Conservation (phyloP, 2,329 filamentous ascomycete species). For the Pseudopyricularia javanii region DNA sequence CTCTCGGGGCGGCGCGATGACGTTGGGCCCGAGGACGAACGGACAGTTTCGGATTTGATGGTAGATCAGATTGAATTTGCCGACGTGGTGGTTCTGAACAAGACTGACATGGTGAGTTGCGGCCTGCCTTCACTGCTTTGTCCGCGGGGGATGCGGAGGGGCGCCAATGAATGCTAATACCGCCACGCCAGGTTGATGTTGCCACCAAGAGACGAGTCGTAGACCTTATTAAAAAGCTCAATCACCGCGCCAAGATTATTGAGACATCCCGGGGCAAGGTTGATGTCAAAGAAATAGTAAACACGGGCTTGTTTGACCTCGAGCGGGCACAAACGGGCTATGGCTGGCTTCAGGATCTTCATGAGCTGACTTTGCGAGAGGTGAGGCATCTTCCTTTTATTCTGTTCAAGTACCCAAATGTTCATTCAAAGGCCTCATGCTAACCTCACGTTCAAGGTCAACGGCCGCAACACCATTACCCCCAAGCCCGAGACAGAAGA, state of each 20-base stretch:
- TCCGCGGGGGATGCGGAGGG: neutral
- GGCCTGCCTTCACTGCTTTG: neutral
- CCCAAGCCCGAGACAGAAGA: slow-evolving; percentile 62
- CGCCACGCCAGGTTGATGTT: slow-evolving; percentile 19
- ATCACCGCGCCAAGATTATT: slow-evolving; percentile 53
- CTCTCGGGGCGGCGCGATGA: slow-evolving; percentile 51
- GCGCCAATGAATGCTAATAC: neutral
- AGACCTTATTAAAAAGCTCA: slow-evolving; percentile 46
- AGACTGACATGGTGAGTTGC: slow-evolving; percentile 49
- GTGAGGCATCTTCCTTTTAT: slow-evolving; percentile 23
- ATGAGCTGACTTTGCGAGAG: slow-evolving; percentile 52
- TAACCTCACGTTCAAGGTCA: slow-evolving; percentile 17
- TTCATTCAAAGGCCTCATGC: neutral
- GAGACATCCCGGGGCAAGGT: slow-evolving; percentile 47
- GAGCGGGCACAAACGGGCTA: slow-evolving; percentile 50
- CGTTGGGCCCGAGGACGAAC: slow-evolving; percentile 54
- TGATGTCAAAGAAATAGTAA: slow-evolving; percentile 49
- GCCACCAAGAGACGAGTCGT: slow-evolving; percentile 31
- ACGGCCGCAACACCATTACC: slow-evolving; percentile 38
- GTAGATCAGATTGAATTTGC: slow-evolving; percentile 71
- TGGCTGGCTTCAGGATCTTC: slow-evolving; percentile 59
- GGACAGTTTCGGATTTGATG: slow-evolving; percentile 64
- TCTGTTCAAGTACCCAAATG: neutral
- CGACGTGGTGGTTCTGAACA: slow-evolving; percentile 61
- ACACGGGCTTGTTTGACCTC: slow-evolving; percentile 53